Evolutionary conservation across 768 basidiomycete genomes (phyloP).

Genomic region (Macrocybe gigantea): DNA sequence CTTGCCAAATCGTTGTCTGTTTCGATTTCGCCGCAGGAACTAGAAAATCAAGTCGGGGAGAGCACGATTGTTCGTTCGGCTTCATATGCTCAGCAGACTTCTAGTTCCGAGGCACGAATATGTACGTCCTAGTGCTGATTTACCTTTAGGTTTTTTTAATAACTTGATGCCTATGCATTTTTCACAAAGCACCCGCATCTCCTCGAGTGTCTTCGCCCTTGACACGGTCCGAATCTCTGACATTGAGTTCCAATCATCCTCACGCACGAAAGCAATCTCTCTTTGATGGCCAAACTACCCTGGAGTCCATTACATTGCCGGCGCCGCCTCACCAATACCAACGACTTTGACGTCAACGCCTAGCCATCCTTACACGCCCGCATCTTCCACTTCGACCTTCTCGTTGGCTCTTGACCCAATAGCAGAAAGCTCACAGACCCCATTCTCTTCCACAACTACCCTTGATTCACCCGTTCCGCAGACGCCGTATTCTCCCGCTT

Average conservation of each 20-base stretch:
- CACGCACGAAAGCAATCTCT: conserved; percentile 75
- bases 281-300: conserved; percentile 36
- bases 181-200: conserved; percentile 21
- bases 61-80: conserved; percentile 22
- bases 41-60: conserved; percentile 29
- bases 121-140: conserved; percentile 11
- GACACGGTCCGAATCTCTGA: conserved; percentile 44
- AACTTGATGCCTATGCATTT: neutral
- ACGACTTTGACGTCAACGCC: too few relatives aligned
- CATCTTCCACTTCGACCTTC: conserved; percentile 42
- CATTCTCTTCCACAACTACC: conserved; percentile 29
- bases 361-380: conserved; percentile 19
- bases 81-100: conserved; percentile 21
- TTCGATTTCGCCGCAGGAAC: conserved; percentile 46
- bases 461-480: conserved; percentile 29
- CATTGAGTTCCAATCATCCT: conserved; percentile 57
- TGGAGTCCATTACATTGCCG: conserved; percentile 17
- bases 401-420: conserved; percentile 45
- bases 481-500: conserved; percentile 23
- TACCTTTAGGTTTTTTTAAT: conserved; percentile 1
- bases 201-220: conserved; percentile 37
- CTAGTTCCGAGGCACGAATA: conserved; percentile 12
- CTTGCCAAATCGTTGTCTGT: conserved; percentile 65
- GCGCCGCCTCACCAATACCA: too few relatives aligned
- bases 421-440: conserved; percentile 27